A percentile compares a stretch with the other conserved stretches of the same genome.
Conservation (phyloP, 202 grass and related monocot genomes). For the Saccharum hybrid region DNA sequence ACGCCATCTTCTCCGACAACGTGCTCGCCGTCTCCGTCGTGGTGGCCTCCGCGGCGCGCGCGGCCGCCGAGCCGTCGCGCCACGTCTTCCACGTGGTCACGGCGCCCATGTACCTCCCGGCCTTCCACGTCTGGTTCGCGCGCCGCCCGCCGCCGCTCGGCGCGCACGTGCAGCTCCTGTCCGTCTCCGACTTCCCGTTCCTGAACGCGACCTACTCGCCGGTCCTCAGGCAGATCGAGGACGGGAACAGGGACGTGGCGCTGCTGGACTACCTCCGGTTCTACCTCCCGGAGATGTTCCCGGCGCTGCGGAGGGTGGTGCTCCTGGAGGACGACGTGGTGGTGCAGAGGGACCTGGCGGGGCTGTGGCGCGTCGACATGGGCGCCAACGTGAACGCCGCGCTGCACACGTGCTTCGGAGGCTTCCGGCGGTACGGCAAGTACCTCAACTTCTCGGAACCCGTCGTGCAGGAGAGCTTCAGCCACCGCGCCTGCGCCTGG, state of each 20-base stretch:
- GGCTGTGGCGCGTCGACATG: conserved; percentile 71
- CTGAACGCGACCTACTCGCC: conserved; percentile 73
- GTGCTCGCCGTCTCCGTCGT: conserved; percentile 71
- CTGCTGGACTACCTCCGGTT: conserved; percentile 84
- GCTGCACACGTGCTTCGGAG: conserved; percentile 84
- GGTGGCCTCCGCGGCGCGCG: conserved; percentile 60
- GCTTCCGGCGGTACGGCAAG: conserved; percentile 73
- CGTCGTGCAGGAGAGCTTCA: conserved; percentile 52
- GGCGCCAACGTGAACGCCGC: conserved; percentile 73
- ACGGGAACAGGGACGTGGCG: conserved; percentile 62
- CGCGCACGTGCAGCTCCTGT: conserved; percentile 66
- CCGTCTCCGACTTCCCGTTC: conserved; percentile 65
- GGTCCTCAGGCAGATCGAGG: conserved; percentile 61
- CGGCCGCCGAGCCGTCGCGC: conserved; percentile 52
- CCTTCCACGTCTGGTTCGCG: conserved; percentile 68
- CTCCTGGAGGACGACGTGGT: conserved; percentile 92
- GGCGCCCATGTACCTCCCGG: conserved; percentile 66
- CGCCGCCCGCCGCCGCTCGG: conserved; percentile 53
- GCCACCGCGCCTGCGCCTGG: conserved; percentile 74
- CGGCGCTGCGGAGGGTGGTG: conserved; percentile 67
- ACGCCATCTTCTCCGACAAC: conserved; percentile 48
- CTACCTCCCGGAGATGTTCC: conserved; percentile 90
- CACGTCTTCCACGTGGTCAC: conserved; percentile 78
- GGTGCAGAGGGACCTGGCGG: conserved; percentile 78
- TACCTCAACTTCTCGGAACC: conserved; percentile 91